Evolutionary conservation across 352 stramenopile species (phyloP).

Genomic region (Phytopythium kandeliae): DNA sequence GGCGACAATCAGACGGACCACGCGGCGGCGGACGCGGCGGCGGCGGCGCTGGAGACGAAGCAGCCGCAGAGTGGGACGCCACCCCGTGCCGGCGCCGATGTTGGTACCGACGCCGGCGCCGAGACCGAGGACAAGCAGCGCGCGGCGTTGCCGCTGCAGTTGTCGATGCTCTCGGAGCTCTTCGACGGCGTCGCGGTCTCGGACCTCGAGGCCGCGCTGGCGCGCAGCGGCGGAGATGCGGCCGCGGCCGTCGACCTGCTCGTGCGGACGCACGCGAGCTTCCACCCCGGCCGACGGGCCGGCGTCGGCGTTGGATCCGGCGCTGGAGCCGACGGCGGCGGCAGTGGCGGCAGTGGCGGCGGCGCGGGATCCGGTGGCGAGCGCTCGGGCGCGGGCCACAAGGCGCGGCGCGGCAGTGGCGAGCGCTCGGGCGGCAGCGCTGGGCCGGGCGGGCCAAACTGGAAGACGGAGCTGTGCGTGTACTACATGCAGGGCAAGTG

Average conservation of each 20-base stretch:
- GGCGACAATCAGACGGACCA: slow-evolving; percentile 18
- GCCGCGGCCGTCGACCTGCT: slow-evolving; percentile 61
- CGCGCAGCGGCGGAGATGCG: slow-evolving; percentile 39
- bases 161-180: slow-evolving; percentile 64
- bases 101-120: too few species aligned
- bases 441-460: slow-evolving; percentile 67
- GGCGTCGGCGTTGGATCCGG: slow-evolving; percentile 3
- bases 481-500: slow-evolving; percentile 88
- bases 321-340: neutral
- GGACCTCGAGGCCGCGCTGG: slow-evolving; percentile 52
- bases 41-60: slow-evolving; percentile 19
- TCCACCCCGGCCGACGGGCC: slow-evolving; percentile 44
- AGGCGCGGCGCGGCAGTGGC: too few species aligned
- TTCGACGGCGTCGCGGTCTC: slow-evolving; percentile 66
- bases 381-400: too few species aligned
- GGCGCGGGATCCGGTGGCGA: slow-evolving; percentile 2
- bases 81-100: too few species aligned
- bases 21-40: slow-evolving; percentile 14
- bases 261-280: slow-evolving; percentile 58
- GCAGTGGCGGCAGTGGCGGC: slow-evolving; percentile 5
- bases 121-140: too few species aligned
- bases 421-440: slow-evolving; percentile 8
- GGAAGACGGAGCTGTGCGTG: slow-evolving; percentile 88
- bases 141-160: slow-evolving; percentile 40
- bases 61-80: slow-evolving; percentile 21